Percentiles rank a stretch among this genome's conserved stretches.
Evolutionary conservation across 306 rosid species (phyloP).

Genomic region (Crotalaria pallida): DNA sequence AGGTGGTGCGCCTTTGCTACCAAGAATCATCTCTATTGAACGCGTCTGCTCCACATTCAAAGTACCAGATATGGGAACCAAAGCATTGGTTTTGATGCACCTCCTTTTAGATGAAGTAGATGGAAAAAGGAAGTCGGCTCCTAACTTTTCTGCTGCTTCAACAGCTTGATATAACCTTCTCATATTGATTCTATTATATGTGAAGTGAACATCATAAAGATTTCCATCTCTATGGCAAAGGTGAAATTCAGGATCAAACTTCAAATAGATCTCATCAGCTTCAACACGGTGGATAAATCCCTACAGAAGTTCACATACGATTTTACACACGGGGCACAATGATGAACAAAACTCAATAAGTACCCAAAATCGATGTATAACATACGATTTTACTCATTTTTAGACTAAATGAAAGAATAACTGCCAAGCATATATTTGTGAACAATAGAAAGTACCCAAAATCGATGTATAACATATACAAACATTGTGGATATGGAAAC

Average conservation of each 20-base stretch:
- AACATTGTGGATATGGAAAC: not conserved
- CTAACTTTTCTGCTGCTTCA: constrained; percentile 47
- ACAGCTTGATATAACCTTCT: constrained; percentile 79
- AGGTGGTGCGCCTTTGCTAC: constrained; percentile 83
- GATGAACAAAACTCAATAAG: not conserved
- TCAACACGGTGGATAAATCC: constrained; percentile 77
- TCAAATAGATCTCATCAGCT: constrained; percentile 75
- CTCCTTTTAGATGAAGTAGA: constrained; percentile 37
- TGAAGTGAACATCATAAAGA: constrained; percentile 56
- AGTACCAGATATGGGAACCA: constrained; percentile 52
- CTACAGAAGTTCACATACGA: constrained; percentile 33
- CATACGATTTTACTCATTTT: too few relatives aligned
- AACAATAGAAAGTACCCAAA: not conserved
- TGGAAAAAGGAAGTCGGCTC: constrained; percentile 57
- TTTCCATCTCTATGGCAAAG: constrained; percentile 38
- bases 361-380: too few relatives aligned
- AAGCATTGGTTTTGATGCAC: constrained; percentile 34
- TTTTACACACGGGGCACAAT: not conserved
- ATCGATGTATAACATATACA: not conserved
- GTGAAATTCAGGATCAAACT: constrained; percentile 52
- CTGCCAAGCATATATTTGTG: not conserved
- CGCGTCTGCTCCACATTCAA: constrained; percentile 59
- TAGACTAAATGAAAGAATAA: not conserved
- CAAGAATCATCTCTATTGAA: constrained; percentile 66
- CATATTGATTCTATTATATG: constrained; percentile 64